Base-by-base conservation (phyloP, 805 yeast species). In the Tetrapisispora phaffii region DNA sequence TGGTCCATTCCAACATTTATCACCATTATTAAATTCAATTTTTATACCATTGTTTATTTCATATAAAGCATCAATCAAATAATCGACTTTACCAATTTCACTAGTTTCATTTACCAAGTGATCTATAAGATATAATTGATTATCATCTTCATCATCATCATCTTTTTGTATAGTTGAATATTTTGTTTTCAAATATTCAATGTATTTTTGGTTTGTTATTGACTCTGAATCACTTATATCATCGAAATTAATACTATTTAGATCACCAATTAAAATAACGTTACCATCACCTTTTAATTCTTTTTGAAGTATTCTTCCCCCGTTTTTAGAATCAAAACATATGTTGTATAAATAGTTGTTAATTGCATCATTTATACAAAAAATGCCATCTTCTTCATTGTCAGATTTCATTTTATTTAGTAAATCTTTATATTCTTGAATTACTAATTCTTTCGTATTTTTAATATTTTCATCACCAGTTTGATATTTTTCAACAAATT, bases 1-100 rank as follows among this genome's bases (percentile, higher is more conserved):
- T 5, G 97, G 97, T 0, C 98, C 98, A 60, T 88, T 85, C 96
- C 97, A 90, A 64, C 98, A 93, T 57, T 72, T 75, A 35, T 79
- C 80, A 19, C 98, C 98, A 17, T 69, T 58, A 4, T 62, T 68
- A 58, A 71, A 93, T 26, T 57, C 53, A 26, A 76, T 49, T 19
- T 50, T 51, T 38, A 70, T 44, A 28, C 67, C 66, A 36, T 60
- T 65, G 34, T 59, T 60, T 5, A 54, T 64, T 40, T 54, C 61
- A 43, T 49, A 65, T 48, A 54, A 46, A 16, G 66, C 63, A 4
- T 60, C 65, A 26, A 60, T 51, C 17, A 59, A 47, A 31, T 52
- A 51, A 7, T 49, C 35, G 20, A 47, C 38, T 15, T 49, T 37
- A n/a, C 55, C 57, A n/a, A 51, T 29, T 16, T 39, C 43, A 23